phyloP scores from a whole-genome alignment of 768 basidiomycete genomes.

The Lactarius akahatsu region DNA sequence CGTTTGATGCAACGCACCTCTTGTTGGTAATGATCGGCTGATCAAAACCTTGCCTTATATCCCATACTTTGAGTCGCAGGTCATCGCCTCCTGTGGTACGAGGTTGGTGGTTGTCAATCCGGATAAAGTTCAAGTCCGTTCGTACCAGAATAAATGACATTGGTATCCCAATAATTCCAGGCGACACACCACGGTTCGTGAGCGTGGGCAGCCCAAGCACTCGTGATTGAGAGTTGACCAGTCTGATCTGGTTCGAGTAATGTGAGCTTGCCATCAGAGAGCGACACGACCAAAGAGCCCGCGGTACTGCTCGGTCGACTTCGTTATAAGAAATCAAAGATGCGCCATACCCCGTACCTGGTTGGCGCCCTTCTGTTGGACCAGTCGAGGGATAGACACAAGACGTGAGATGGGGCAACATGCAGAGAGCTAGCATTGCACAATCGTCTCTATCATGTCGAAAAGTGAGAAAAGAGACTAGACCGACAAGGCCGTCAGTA shows the following conservation, averaged over 20 bases:
- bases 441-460: conserved; percentile 34
- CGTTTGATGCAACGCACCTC: conserved; percentile 42
- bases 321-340: neutral
- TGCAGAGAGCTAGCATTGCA: conserved; percentile 43
- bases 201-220: conserved; percentile 85
- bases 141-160: conserved; percentile 81
- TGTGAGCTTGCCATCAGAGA: conserved; percentile 77
- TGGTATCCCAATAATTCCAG: conserved; percentile 85
- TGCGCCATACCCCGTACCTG: conserved; percentile 40
- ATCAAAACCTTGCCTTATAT: conserved; percentile 62
- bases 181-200: conserved; percentile 93
- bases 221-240: conserved; percentile 44
- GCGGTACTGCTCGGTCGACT: conserved; percentile 39
- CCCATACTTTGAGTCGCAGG: conserved; percentile 87
- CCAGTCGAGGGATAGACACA: conserved; percentile 96
- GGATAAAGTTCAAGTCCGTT: neutral
- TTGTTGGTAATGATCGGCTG: conserved; percentile 71
- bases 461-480: neutral
- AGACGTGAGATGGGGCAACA: conserved; percentile 51
- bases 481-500: neutral
- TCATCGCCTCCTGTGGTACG: conserved; percentile 84
- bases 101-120: conserved; percentile 3
- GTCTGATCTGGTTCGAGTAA: conserved; percentile 53
- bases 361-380: conserved; percentile 61
- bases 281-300: conserved; percentile 71